These are phyloP conservation scores for Arctostaphylos glauca DNA, from an alignment of 148 eudicot species.

Conservation along the genomic window DNA sequence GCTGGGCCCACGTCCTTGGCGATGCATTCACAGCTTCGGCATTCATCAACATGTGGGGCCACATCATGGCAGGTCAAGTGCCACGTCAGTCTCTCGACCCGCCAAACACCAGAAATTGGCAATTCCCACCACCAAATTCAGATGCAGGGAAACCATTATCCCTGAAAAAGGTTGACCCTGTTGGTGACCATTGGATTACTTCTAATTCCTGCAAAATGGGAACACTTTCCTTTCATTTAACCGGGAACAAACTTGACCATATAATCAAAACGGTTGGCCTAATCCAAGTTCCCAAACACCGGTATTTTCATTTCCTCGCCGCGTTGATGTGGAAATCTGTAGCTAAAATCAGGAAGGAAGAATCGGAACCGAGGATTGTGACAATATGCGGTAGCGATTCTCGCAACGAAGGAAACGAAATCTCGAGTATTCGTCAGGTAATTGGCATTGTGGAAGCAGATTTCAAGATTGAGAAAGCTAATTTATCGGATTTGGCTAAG, in stretches of 20 bases:
- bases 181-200: slow-evolving; percentile 49
- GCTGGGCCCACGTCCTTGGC: slow-evolving; percentile 89
- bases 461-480: slow-evolving; percentile 18
- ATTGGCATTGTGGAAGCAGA: slow-evolving; percentile 37
- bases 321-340: slow-evolving; percentile 60
- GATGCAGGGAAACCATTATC: slow-evolving; percentile 25
- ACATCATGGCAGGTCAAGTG: slow-evolving; percentile 28
- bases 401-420: slow-evolving; percentile 10
- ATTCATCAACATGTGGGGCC: slow-evolving; percentile 60
- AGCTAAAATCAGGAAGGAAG: slow-evolving; percentile 42
- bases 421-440: slow-evolving; percentile 35
- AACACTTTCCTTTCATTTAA: slow-evolving; percentile 36
- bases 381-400: slow-evolving; percentile 40
- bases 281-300: background rate
- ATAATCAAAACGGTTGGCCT: slow-evolving; percentile 22
- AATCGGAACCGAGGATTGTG: slow-evolving; percentile 38
- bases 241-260: slow-evolving; percentile 26
- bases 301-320: slow-evolving; percentile 45
- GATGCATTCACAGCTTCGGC: slow-evolving; percentile 58
- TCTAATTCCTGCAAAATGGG: slow-evolving; percentile 34
- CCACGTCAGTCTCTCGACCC: slow-evolving; percentile 17
- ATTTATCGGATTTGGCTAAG: slow-evolving; percentile 27
- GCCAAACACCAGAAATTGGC: slow-evolving; percentile 16
- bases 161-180: slow-evolving; percentile 45
- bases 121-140: slow-evolving; percentile 14